Evolutionary conservation across 1,284 basidiomycete species (phyloP).

Genomic region (Amylostereum chailletii): DNA sequence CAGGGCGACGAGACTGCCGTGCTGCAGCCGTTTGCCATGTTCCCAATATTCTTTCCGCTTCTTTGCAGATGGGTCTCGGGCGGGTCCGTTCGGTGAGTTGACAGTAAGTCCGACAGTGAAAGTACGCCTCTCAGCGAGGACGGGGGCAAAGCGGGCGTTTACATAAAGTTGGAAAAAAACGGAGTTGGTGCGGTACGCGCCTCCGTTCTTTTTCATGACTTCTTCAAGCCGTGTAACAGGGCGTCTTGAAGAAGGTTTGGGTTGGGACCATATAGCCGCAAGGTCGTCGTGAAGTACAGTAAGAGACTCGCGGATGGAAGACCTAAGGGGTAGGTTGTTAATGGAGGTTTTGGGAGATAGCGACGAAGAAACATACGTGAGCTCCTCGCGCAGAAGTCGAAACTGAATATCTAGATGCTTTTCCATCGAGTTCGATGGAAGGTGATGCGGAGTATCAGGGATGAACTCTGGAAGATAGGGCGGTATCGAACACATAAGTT

Average conservation of each 20-base stretch:
- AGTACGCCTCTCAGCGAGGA: slow-evolving; percentile 16
- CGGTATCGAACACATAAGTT: slow-evolving; percentile 35
- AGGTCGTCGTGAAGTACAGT: slow-evolving; percentile 24
- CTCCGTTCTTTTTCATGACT: slow-evolving; percentile 19
- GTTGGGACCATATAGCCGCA: slow-evolving; percentile 6
- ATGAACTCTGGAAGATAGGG: slow-evolving; percentile 55
- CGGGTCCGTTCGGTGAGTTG: slow-evolving; percentile 19
- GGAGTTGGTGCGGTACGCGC: slow-evolving; percentile 21
- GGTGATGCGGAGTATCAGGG: slow-evolving; percentile 50
- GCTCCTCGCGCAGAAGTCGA: slow-evolving; percentile 59
- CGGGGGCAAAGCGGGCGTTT: slow-evolving; percentile 16
- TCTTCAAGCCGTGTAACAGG: slow-evolving; percentile 16
- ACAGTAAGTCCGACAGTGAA: slow-evolving; percentile 16
- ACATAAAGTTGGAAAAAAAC: slow-evolving; percentile 24
- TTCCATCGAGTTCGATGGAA: slow-evolving; percentile 45
- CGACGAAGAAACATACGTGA: slow-evolving; percentile 35
- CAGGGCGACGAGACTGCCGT: slow-evolving; percentile 20
- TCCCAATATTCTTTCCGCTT: slow-evolving; percentile 19
- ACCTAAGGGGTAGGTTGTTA: slow-evolving; percentile 11
- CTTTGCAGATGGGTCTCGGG: slow-evolving; percentile 12
- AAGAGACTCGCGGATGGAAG: slow-evolving; percentile 24
- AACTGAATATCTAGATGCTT: slow-evolving; percentile 63
- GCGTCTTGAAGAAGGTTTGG: background rate
- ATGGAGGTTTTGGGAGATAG: background rate
- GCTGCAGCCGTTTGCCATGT: slow-evolving; percentile 19